Conservation (phyloP, 2,329 filamentous ascomycete species). For the Myriosclerotinia curreyana region DNA sequence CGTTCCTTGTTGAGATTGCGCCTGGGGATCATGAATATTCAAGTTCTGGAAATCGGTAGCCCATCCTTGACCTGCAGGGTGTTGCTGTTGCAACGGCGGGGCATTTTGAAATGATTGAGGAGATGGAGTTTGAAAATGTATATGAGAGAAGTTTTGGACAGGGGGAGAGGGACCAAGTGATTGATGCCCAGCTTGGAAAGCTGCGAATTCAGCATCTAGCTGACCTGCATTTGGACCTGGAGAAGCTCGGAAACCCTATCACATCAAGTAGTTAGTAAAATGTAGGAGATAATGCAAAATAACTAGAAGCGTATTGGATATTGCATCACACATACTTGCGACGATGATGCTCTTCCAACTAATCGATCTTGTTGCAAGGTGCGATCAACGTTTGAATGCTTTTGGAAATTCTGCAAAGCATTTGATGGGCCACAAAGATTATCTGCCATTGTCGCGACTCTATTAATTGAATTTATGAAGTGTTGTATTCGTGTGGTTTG, state of each 20-base stretch:
- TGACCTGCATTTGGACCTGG: slow-evolving; percentile 51
- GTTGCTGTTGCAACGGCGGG: slow-evolving; percentile 19
- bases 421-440: slow-evolving; percentile 70
- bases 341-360: slow-evolving; percentile 50
- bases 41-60: slow-evolving; percentile 47
- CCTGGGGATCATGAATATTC: slow-evolving; percentile 41
- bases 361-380: slow-evolving; percentile 70
- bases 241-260: slow-evolving; percentile 59
- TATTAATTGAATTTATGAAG: not conserved
- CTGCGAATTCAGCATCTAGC: slow-evolving; percentile 65
- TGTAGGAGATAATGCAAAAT: slow-evolving; percentile 5
- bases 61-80: slow-evolving; percentile 37
- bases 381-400: slow-evolving; percentile 63
- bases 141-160: slow-evolving; percentile 28
- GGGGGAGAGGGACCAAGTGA: slow-evolving; percentile 37
- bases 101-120: slow-evolving; percentile 27
- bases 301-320: not conserved
- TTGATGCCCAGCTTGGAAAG: slow-evolving; percentile 57
- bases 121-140: slow-evolving; percentile 26
- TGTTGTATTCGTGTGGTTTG: not conserved
- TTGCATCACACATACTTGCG: slow-evolving; percentile 48
- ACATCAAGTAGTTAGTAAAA: slow-evolving; percentile 27
- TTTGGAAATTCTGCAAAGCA: slow-evolving; percentile 67
- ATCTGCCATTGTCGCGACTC: slow-evolving; percentile 56
- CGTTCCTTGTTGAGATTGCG: slow-evolving; percentile 38